Evolutionary conservation across 2,329 filamentous ascomycete species (phyloP).

Genomic region (Pseudogymnoascus sp.): DNA sequence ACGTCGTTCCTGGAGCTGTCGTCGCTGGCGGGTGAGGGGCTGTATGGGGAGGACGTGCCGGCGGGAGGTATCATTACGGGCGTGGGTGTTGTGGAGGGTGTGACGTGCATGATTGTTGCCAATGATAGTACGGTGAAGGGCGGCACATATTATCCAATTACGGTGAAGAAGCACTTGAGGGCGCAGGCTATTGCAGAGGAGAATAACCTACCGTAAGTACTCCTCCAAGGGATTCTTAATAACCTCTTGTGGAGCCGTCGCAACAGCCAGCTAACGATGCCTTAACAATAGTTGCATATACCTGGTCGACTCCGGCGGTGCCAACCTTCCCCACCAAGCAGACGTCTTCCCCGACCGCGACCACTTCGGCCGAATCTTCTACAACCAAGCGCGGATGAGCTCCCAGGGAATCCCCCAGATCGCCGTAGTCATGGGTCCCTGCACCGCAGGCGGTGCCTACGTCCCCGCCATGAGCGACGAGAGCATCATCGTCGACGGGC

Average conservation of each 20-base stretch:
- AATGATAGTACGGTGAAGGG: slow-evolving; percentile 98
- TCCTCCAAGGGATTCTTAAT: not conserved
- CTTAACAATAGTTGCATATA: slow-evolving; percentile 65
- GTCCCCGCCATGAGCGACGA: slow-evolving; percentile 97
- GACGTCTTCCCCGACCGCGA: slow-evolving; percentile 93
- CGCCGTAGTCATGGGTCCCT: slow-evolving; percentile 93
- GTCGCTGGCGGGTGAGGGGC: slow-evolving; percentile 75
- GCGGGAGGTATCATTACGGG: slow-evolving; percentile 90
- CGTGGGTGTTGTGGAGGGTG: slow-evolving; percentile 81
- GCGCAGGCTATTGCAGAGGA: slow-evolving; percentile 87
- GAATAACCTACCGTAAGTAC: slow-evolving; percentile 61
- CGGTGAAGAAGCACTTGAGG: slow-evolving; percentile 92
- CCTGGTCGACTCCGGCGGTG: slow-evolving; percentile 90
- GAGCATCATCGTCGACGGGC: slow-evolving; percentile 89
- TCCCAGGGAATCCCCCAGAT: slow-evolving; percentile 84
- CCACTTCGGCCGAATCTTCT: slow-evolving; percentile 94
- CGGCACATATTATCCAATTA: slow-evolving; percentile 94
- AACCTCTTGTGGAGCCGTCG: not conserved
- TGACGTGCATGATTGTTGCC: slow-evolving; percentile 86
- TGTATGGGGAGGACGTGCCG: slow-evolving; percentile 86
- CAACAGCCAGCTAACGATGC: slow-evolving; percentile 1
- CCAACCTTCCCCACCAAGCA: slow-evolving; percentile 89
- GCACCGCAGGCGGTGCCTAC: slow-evolving; percentile 91
- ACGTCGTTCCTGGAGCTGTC: slow-evolving; percentile 91
- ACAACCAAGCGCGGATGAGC: slow-evolving; percentile 94